Evolutionary conservation across 2,329 filamentous ascomycete species (phyloP), one percentile per base, ranked within the genome.

Genomic region (Xylariaceae sp.): DNA sequence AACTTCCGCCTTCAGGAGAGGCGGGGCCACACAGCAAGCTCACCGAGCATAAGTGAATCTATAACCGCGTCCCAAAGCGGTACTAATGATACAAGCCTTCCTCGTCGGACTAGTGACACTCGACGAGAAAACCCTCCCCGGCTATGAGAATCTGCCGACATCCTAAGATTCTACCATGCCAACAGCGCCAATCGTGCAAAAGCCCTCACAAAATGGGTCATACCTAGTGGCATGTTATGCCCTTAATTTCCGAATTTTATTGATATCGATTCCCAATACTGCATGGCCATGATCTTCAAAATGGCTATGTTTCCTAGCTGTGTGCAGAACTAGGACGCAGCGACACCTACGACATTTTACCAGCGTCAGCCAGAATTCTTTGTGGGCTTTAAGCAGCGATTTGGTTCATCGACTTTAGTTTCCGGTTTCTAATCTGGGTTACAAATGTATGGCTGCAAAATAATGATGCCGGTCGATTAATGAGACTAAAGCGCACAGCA

Each of bases 1-100:
- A 82, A 81, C 61, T 75, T 78, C 62, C 78, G 78, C 60, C 72
- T 79, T 8, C 78, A 81, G 62, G 79, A 81, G 65, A 77, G 71
- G n/a, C 70, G 68, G n/a, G 63, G 68, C 42, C 66, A 68, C 34
- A 65, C 61, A 18, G 59, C 65, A 30, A 62, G 45, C 6, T 65
- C 67, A 4, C 66, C 68, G 2, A 64, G 57, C 44, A 53, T 71
- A 52, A 55, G 66, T 47, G 61, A 65, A 35, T 51, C 68, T 18
- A 59, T 69, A n/a, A 57, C 66, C 15, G 67, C 64, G 11, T 57
- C 60, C 15, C 71, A 70, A 39, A 68, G 70, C 39, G 67, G 47
- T 52, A 66, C 61, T 34, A 62, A 60, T 15, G 64, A 69, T 45
- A 51, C 66, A 10, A 62, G 37, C 8, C 37, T 42, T 42, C 58